These are phyloP conservation scores for Gaertneriomyces semiglobifer DNA, from an alignment of 192 early-diverging fungal genomes.

Conservation along the genomic window DNA sequence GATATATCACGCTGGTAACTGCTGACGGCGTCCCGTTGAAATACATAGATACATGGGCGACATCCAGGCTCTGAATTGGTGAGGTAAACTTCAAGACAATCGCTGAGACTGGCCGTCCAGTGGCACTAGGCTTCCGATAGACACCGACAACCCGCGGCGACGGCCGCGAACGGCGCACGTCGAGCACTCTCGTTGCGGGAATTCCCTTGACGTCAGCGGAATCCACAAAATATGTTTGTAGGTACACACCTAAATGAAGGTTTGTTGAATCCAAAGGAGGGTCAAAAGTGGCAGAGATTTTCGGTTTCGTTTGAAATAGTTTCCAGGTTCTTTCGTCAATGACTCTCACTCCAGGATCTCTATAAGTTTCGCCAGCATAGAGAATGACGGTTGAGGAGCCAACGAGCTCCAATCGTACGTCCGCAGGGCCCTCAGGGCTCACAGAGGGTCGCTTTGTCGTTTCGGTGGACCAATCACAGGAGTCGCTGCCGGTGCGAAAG, in stretches of 20 bases:
- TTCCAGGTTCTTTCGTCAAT: too few relatives aligned
- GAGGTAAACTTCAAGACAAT: not conserved
- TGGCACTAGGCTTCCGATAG: not conserved
- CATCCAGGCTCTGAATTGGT: not conserved
- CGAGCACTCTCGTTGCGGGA: constrained; percentile 1
- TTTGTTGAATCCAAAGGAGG: not conserved
- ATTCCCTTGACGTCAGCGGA: not conserved
- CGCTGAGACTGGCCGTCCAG: not conserved
- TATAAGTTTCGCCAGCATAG: too few relatives aligned
- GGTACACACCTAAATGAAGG: not conserved
- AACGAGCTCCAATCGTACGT: too few relatives aligned
- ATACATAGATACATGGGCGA: not conserved
- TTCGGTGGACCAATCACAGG: too few relatives aligned
- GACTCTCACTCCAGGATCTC: too few relatives aligned
- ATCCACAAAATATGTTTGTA: constrained; percentile 1
- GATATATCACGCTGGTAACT: not conserved
- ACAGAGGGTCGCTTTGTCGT: too few relatives aligned
- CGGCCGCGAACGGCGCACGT: constrained; percentile 1
- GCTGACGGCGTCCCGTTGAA: not conserved
- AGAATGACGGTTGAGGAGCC: too few relatives aligned
- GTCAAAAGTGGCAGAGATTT: not conserved
- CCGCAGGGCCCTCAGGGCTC: too few relatives aligned
- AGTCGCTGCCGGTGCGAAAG: too few relatives aligned
- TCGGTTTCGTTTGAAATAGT: not conserved
- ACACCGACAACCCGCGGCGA: not conserved